Evolutionary conservation across 208 protist genomes (phyloP).

Genomic region (Trypanosoma mega): DNA sequence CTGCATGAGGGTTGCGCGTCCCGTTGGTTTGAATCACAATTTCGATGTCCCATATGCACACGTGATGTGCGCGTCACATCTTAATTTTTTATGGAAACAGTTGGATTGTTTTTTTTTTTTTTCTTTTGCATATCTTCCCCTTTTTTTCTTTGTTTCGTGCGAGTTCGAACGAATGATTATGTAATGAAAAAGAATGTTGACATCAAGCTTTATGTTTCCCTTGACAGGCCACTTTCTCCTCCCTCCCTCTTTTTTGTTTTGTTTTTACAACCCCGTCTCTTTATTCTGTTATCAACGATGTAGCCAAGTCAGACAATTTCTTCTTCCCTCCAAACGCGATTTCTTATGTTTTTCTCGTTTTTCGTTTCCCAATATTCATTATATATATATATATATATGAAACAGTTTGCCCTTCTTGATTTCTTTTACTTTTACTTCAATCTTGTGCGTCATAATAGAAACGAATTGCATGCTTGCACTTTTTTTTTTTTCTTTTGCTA

Average conservation of each 20-base stretch:
- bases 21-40: constrained; percentile 23
- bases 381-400: too few relatives aligned
- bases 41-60: constrained; percentile 31
- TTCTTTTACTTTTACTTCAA: too few relatives aligned
- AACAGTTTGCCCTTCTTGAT: too few relatives aligned
- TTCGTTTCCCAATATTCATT: too few relatives aligned
- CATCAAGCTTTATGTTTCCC: neutral
- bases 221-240: neutral
- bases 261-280: neutral
- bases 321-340: neutral
- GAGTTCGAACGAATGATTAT: too few relatives aligned
- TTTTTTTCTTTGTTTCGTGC: constrained; percentile 1
- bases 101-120: neutral
- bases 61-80: constrained; percentile 19
- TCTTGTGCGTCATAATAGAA: too few relatives aligned
- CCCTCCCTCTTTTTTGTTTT: neutral
- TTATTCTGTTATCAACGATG: constrained; percentile 17
- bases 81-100: neutral
- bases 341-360: too few relatives aligned
- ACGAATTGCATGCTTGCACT: too few relatives aligned
- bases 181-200: too few relatives aligned
- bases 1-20: constrained; percentile 17
- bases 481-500: too few relatives aligned
- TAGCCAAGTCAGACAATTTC: neutral
- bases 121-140: too few relatives aligned